Evolutionary conservation across 140 eudicot genomes (phyloP), one percentile per base, ranked within the genome.

Genomic region (Flaveria floridana): DNA sequence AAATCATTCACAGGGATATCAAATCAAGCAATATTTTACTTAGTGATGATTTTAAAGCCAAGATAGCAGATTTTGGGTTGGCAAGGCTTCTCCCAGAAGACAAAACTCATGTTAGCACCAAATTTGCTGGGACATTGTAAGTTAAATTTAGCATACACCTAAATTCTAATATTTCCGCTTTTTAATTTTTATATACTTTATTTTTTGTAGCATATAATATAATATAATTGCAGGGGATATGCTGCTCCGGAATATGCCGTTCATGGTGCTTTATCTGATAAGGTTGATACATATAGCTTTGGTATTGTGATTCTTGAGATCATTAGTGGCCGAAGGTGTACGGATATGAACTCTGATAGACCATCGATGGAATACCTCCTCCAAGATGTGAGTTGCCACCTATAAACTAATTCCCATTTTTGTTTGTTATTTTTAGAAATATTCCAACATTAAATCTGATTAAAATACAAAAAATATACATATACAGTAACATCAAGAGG

Each of bases 1-100:
- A 71, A 41, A 79, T 79, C 42, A 67, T 79, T 59, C 66, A 59
- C 4, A 67, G 82, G 64, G 82, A 78, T 15, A 78, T 78, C 53
- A 78, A 78, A 71, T 71, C 82, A 25, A 71, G 82, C 78, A 78
- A 78, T 52, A 78, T 78, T 78, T 57, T 78, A 12, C 72, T 71
- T 0, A 63, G 53, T 12, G 47, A 78, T 30, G 78, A 78, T 61
- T 78, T 78, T 51, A 75, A 71, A 58, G 73, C 82, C 30, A 78
- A 78, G 19, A 78, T 78, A 62, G 82, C 82, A 3, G 82, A 78
- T 71, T 78, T 78, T 30, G 82, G 67, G 39, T 25, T 61, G 42
- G 67, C 67, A 61, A 61, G 67, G 4, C 13, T 61, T 23, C 42
- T 23, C 8, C 82, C 73, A 4, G 78, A 52, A 5, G 74, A 51